Evolutionary conservation across 768 basidiomycete species (phyloP).

Genomic region (Suillus subluteus): DNA sequence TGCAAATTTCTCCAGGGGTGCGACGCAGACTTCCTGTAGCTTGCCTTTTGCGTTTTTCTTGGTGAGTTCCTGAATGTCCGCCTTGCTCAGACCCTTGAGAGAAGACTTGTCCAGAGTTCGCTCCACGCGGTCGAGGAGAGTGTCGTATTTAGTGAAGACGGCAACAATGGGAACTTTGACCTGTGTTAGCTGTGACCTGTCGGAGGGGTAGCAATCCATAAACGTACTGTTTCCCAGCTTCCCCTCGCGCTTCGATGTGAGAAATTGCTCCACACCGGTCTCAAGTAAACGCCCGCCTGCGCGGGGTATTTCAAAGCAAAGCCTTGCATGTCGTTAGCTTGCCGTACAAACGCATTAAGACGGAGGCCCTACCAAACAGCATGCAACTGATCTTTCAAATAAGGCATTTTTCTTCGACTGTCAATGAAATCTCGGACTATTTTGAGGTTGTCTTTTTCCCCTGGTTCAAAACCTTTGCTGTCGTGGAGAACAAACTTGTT

Average conservation of each 20-base stretch:
- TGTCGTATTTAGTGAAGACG: background rate
- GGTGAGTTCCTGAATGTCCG: background rate
- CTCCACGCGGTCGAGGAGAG: background rate
- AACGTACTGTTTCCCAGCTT: background rate
- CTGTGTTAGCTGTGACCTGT: background rate
- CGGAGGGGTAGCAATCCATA: background rate
- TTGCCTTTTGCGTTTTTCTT: background rate
- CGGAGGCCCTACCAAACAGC: background rate
- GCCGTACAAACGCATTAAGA: background rate
- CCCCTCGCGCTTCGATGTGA: background rate
- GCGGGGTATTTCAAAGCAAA: slow-evolving; percentile 1
- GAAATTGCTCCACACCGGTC: background rate
- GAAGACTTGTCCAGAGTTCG: background rate
- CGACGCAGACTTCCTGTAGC: background rate
- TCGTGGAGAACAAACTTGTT: slow-evolving; percentile 19
- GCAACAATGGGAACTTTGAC: background rate
- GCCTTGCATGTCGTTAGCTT: background rate
- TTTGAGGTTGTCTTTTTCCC: slow-evolving; percentile 11
- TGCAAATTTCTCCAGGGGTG: background rate
- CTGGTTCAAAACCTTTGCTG: slow-evolving; percentile 22
- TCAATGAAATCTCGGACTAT: slow-evolving; percentile 17
- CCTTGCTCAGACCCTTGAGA: background rate
- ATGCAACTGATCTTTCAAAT: background rate
- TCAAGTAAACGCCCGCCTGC: background rate
- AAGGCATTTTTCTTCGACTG: background rate